Evolutionary conservation across 2,329 filamentous ascomycete species (phyloP), one percentile per base, ranked within the genome.

Genomic region (Colletotrichum horii): DNA sequence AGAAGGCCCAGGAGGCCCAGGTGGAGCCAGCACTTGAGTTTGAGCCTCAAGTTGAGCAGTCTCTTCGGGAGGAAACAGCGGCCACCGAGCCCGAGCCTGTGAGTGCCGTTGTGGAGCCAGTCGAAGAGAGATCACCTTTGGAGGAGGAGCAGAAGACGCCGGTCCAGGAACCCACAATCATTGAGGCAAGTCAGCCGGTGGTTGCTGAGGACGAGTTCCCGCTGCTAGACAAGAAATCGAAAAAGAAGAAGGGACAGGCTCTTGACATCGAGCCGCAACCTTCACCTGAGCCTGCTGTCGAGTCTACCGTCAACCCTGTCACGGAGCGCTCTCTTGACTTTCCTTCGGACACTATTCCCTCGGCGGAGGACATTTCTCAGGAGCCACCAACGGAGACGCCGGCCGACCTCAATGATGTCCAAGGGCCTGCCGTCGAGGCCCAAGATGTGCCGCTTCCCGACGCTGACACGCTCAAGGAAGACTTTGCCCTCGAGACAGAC

Each of bases 261-360:
- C 16, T 58, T 14, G 67, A 69, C 8, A 34, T 48, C 58, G 78
- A 79, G n/a, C 69, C 78, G 24, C 79, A 79, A 74, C 34, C 71
- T 66, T 74, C 71, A 67, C 34, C 58, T 58, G 68, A 77, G 61
- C 61, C 58, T 22, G 77, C 76, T 5, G 14, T 74, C 76, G 66
- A 68, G 15, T 22, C 28, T 34, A 28, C 58, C 28, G 43, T 22
- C n/a, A 15, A 36, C 5, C 11, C 28, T 34, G 28, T 32, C 28
- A 36, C 16, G 9, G 58, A 62, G 58, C 30, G 16, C n/a, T 19
- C 32, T 7, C 14, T 38, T 8, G 70, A 62, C 64, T 15, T 30
- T 14, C 34, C 22, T 22, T 52, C 14, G 16, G 48, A 30, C 4
- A 19, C 52, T 8, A 14, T 28, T 6, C 14, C 32, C 4, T 22